Evolutionary conservation across 2,329 filamentous ascomycete species (phyloP).

Genomic region (Fusarium lyarnte): DNA sequence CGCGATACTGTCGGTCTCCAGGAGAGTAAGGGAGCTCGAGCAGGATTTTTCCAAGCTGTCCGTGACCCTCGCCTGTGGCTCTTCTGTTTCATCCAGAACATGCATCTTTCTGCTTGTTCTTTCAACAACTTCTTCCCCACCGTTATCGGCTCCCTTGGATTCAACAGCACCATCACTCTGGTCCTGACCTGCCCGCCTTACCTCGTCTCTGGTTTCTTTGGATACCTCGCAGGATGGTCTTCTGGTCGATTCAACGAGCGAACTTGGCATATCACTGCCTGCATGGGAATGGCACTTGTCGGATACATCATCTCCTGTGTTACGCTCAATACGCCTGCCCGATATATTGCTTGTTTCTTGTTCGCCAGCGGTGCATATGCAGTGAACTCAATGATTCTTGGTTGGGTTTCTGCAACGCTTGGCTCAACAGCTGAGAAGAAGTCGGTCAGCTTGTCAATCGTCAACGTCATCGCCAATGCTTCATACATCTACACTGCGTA

Average conservation of each 20-base stretch:
- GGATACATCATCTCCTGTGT: conserved; percentile 50
- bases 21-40: conserved; percentile 51
- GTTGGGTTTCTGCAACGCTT: conserved; percentile 54
- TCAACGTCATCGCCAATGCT: conserved; percentile 55
- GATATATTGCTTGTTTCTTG: conserved; percentile 49
- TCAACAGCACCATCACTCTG: conserved; percentile 51
- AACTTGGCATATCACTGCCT: conserved; percentile 47
- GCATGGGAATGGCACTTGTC: conserved; percentile 51
- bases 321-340: conserved; percentile 44
- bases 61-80: conserved; percentile 45
- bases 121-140: conserved; percentile 47
- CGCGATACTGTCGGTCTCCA: conserved; percentile 43
- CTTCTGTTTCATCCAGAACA: conserved; percentile 51
- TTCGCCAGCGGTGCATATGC: conserved; percentile 50
- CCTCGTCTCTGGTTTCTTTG: conserved; percentile 52
- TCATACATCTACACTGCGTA: conserved; percentile 59
- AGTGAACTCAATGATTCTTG: conserved; percentile 55
- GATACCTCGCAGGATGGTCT: conserved; percentile 53
- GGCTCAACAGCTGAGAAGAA: conserved; percentile 57
- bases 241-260: conserved; percentile 56
- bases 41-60: conserved; percentile 43
- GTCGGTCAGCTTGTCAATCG: conserved; percentile 53
- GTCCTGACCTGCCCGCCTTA: conserved; percentile 59
- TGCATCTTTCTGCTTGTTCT: conserved; percentile 49
- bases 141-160: conserved; percentile 47